Evolutionary conservation across 129 eudicot genomes (phyloP).

Genomic region (Calendula officinalis): DNA sequence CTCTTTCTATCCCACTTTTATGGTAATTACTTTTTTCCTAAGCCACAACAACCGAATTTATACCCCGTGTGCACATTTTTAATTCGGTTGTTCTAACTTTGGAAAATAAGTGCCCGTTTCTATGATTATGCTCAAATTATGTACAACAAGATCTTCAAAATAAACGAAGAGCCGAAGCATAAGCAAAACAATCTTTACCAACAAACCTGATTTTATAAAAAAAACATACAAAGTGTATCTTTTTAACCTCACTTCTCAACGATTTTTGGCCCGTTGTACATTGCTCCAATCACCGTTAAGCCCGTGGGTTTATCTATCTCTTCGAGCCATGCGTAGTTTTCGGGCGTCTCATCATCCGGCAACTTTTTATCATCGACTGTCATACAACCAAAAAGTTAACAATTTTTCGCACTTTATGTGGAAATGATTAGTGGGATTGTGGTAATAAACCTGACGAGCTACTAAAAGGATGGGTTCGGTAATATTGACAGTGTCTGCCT

Average conservation of each 20-base stretch:
- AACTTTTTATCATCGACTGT: slow-evolving; percentile 49
- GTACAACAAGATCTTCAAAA: slow-evolving; percentile 34
- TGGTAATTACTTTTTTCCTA: slow-evolving; percentile 13
- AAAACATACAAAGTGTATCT: slow-evolving; percentile 1
- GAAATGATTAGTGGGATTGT: neutral
- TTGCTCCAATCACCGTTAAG: slow-evolving; percentile 45
- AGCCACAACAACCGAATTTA: slow-evolving; percentile 14
- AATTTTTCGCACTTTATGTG: neutral
- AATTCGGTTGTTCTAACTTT: slow-evolving; percentile 19
- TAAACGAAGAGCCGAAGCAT: neutral
- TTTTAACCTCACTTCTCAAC: slow-evolving; percentile 25
- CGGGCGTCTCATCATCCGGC: slow-evolving; percentile 45
- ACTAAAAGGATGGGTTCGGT: slow-evolving; percentile 44
- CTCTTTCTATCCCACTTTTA: slow-evolving; percentile 24
- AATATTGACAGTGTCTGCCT: slow-evolving; percentile 83
- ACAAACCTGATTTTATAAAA: slow-evolving; percentile 4
- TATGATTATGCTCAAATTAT: slow-evolving; percentile 35
- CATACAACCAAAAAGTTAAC: neutral
- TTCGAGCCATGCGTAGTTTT: slow-evolving; percentile 65
- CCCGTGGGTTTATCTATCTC: slow-evolving; percentile 64
- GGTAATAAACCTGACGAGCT: slow-evolving; percentile 40
- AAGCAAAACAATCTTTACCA: slow-evolving; percentile 22
- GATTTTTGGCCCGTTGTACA: slow-evolving; percentile 70
- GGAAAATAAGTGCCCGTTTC: slow-evolving; percentile 22
- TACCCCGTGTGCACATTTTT: slow-evolving; percentile 5